Evolutionary conservation across 768 basidiomycete genomes (phyloP).

Genomic region (Tricholoma saponaceum): DNA sequence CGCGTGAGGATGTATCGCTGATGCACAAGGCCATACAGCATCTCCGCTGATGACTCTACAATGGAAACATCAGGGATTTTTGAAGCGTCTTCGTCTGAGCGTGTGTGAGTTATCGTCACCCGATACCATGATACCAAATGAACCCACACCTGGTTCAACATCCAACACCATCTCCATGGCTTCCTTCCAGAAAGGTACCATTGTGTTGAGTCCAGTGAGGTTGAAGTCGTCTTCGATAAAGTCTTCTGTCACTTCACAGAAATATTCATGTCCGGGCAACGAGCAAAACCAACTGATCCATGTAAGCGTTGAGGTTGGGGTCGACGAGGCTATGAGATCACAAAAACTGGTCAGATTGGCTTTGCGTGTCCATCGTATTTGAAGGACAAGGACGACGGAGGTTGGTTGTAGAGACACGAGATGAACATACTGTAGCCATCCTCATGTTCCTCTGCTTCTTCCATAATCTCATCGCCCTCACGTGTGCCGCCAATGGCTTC

Average conservation of each 20-base stretch:
- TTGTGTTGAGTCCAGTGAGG: constrained; percentile 88
- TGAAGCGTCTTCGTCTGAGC: constrained; percentile 79
- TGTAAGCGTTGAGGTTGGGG: constrained; percentile 86
- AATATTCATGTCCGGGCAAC: constrained; percentile 94
- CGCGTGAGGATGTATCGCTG: constrained; percentile 97
- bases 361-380: neutral
- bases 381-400: constrained; percentile 5
- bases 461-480: constrained; percentile 77
- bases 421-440: constrained; percentile 74
- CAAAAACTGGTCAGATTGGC: constrained; percentile 18
- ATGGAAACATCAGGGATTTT: constrained; percentile 99
- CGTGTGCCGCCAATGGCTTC: constrained; percentile 55
- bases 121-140: neutral
- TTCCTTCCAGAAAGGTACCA: constrained; percentile 99
- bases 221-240: constrained; percentile 99
- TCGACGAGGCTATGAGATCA: constrained; percentile 68
- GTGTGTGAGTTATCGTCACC: constrained; percentile 3
- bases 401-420: constrained; percentile 15
- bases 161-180: constrained; percentile 99
- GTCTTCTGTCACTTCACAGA: constrained; percentile 96
- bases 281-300: constrained; percentile 98
- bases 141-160: constrained; percentile 88
- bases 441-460: constrained; percentile 72
- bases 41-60: constrained; percentile 95
- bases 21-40: constrained; percentile 96